phyloP scores from a whole-genome alignment of 2,329 filamentous ascomycete genomes.

The Sarocladium brachiariae region DNA sequence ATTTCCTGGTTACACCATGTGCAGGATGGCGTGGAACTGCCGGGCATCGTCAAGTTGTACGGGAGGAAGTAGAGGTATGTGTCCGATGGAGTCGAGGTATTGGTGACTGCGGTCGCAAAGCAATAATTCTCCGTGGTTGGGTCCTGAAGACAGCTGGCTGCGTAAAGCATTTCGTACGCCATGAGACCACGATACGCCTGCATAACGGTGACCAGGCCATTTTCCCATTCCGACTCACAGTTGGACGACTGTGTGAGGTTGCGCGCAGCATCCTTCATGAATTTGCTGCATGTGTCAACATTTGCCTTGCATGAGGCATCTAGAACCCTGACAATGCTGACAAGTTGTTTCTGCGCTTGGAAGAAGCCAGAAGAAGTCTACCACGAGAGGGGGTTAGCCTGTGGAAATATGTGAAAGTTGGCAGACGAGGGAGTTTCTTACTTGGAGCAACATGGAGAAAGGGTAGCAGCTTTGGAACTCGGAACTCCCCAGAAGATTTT shows the following conservation, averaged over 20 bases:
- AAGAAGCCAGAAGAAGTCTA: slow-evolving; percentile 87
- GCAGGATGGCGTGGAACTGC: slow-evolving; percentile 64
- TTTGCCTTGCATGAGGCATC: slow-evolving; percentile 71
- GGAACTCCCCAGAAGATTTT: slow-evolving; percentile 55
- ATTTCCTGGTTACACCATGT: slow-evolving; percentile 68
- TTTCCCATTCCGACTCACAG: slow-evolving; percentile 65
- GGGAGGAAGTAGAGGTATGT: slow-evolving; percentile 82
- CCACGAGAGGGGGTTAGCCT: no score
- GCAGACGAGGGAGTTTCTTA: slow-evolving; percentile 35
- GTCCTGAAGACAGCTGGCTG: slow-evolving; percentile 72
- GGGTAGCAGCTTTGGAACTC: slow-evolving; percentile 72
- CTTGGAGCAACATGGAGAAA: slow-evolving; percentile 75
- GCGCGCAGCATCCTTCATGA: slow-evolving; percentile 58
- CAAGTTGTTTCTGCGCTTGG: slow-evolving; percentile 62
- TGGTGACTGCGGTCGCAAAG: slow-evolving; percentile 80
- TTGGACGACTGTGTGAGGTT: slow-evolving; percentile 55
- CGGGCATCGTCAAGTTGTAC: slow-evolving; percentile 64
- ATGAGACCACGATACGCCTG: slow-evolving; percentile 70
- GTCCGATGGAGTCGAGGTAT: slow-evolving; percentile 61
- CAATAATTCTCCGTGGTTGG: slow-evolving; percentile 61
- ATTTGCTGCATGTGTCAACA: slow-evolving; percentile 54
- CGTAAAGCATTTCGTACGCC: slow-evolving; percentile 72
- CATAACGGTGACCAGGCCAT: slow-evolving; percentile 61
- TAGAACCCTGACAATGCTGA: slow-evolving; percentile 68
- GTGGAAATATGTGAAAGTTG: no score